Conservation (phyloP, 75 land plant species). For the Chamaecyparis obtusa region DNA sequence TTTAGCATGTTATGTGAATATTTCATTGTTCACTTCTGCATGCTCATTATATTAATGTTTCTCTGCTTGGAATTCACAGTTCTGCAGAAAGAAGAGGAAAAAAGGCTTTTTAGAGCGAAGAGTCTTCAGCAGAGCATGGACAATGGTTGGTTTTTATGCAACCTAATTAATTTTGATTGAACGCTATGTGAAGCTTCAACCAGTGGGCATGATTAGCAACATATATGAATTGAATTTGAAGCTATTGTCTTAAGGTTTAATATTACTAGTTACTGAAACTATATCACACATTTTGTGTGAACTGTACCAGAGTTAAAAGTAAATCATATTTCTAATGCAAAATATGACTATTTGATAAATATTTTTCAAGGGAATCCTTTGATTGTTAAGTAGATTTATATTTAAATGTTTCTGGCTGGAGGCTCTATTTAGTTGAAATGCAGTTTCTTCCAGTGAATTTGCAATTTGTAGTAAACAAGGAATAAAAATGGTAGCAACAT, state of each 20-base stretch:
- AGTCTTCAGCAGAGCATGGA: slow-evolving; percentile 15
- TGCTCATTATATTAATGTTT: slow-evolving; percentile 1
- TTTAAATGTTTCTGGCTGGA: neutral
- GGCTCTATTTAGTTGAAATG: neutral
- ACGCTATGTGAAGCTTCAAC: neutral
- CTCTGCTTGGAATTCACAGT: neutral
- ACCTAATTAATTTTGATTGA: neutral
- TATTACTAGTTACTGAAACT: neutral
- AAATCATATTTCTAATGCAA: neutral
- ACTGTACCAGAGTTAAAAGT: neutral
- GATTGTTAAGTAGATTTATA: neutral
- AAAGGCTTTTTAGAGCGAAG: slow-evolving; percentile 3
- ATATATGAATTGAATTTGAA: neutral
- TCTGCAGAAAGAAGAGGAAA: slow-evolving; percentile 13
- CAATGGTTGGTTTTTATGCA: neutral
- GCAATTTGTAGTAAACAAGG: neutral
- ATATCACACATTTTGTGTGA: neutral
- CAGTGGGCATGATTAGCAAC: neutral
- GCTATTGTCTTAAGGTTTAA: neutral
- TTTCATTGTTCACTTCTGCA: neutral
- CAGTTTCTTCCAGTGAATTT: neutral
- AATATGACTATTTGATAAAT: neutral
- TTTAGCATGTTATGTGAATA: neutral
- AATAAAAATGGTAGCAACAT: neutral
- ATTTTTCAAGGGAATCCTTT: neutral